Conservation (phyloP, 2,329 filamentous ascomycete species). For the Furcasterigmium furcatum region DNA sequence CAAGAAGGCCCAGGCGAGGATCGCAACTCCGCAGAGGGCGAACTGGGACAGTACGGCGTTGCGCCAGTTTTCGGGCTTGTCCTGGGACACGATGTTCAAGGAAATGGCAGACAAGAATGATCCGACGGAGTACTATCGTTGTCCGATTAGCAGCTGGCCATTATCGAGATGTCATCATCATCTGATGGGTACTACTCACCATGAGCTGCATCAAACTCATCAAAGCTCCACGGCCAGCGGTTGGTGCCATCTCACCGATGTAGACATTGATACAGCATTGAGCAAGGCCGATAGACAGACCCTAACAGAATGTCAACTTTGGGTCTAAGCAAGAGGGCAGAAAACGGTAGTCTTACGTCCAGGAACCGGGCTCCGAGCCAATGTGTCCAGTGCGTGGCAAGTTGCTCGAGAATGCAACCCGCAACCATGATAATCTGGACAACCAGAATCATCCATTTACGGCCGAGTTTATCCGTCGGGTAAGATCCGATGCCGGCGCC, state of each 20-base stretch:
- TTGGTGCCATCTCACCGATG: background rate
- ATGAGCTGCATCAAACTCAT: background rate
- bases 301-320: background rate
- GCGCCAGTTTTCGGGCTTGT: background rate
- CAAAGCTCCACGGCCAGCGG: background rate
- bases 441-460: background rate
- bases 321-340: background rate
- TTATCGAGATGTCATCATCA: background rate
- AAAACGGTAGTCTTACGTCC: background rate
- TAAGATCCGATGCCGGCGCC: background rate
- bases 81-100: background rate
- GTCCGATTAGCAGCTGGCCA: too few relatives aligned
- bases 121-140: background rate
- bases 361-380: background rate
- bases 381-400: background rate
- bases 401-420: background rate
- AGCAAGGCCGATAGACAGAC: background rate
- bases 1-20: background rate
- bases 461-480: background rate
- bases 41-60: background rate
- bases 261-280: background rate
- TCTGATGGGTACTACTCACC: too few relatives aligned
- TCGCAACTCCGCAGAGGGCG: background rate
- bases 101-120: background rate
- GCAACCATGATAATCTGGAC: background rate